Base-by-base conservation (phyloP, 352 stramenopile species). In the Aphanomyces cochlioides region DNA sequence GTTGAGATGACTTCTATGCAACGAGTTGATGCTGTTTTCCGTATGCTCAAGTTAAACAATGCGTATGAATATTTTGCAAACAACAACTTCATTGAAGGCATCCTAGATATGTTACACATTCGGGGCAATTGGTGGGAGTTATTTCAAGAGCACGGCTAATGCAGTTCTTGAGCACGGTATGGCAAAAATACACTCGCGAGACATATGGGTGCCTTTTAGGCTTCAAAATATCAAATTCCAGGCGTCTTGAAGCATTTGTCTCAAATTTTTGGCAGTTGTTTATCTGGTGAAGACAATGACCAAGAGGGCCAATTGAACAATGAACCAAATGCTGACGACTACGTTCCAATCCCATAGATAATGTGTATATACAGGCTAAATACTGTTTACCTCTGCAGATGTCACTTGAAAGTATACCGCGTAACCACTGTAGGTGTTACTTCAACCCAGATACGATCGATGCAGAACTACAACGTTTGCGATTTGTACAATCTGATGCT, bases 31-130 rank as follows among this genome's bases (percentile, higher is more conserved):
- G 71, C 90, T 72, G 75, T 96, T 34, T 95, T 96, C 74, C 83
- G 88, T 47, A 94, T 95, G 84, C 84, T 96, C 53, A 94, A 92
- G 72, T 81, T 96, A 63, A 93, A 93, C 74, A 90, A 94, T 72
- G 84, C 87, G 37, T 96, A 93, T 73, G 83, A 28, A 28, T 28
- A 28, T 28, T 76, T 8, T 39, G n/a, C 56, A 71, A 28, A 28
- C 28, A 28, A 28, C 28, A 28, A 28, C 28, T 28, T 28, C 28
- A 28, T 28, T 28, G 28, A 28, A 28, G 28, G 28, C 28, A 28
- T 28, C 0, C 19, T 73, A 73, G 56, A 2, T 79, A 75, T 64
- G 73, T 96, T 40, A 89, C 88, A 67, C 84, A 87, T 12, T 90
- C 83, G 5, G 88, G 88, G 0, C 78, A 76, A 19, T 79, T 95